Evolutionary conservation across 116 monocot genomes (phyloP).

Genomic region (Zostera marina): DNA sequence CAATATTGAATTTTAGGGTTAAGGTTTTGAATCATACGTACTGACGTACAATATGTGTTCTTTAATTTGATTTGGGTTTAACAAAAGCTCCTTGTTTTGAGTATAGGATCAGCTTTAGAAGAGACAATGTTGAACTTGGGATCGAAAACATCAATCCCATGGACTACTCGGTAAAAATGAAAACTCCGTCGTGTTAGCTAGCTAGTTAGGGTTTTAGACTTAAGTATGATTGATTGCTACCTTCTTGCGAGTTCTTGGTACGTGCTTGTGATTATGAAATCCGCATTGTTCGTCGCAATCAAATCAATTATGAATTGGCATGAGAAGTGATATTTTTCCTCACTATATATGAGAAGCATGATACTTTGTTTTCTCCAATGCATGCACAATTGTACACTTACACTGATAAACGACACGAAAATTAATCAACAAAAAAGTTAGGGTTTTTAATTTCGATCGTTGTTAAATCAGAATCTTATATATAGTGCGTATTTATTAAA

Average conservation of each 20-base stretch:
- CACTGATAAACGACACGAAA: too few relatives aligned
- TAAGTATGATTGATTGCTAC: slow-evolving; percentile 10
- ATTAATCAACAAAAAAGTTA: too few relatives aligned
- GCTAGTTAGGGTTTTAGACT: neutral
- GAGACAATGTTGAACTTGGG: slow-evolving; percentile 99
- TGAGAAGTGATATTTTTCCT: slow-evolving; percentile 91
- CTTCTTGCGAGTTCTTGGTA: slow-evolving; percentile 99
- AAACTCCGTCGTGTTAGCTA: too few relatives aligned
- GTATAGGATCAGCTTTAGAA: slow-evolving; percentile 69
- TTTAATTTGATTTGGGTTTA: slow-evolving; percentile 50
- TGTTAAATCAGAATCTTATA: too few relatives aligned
- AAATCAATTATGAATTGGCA: slow-evolving; percentile 92
- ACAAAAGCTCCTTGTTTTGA: slow-evolving; percentile 66
- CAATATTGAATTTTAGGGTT: too few relatives aligned
- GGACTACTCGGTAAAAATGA: slow-evolving; percentile 82
- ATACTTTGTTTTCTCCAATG: slow-evolving; percentile 96
- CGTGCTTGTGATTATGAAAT: slow-evolving; percentile 96
- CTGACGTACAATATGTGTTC: slow-evolving; percentile 69
- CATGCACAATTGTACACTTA: slow-evolving; percentile 94
- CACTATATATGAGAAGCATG: slow-evolving; percentile 86
- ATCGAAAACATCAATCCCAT: slow-evolving; percentile 93
- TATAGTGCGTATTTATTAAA: too few relatives aligned
- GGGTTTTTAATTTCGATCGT: too few relatives aligned
- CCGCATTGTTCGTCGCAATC: slow-evolving; percentile 90
- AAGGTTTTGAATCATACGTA: too few relatives aligned